Conservation (phyloP, 805 yeast species). For the Wickerhamomyces chambardii region DNA sequence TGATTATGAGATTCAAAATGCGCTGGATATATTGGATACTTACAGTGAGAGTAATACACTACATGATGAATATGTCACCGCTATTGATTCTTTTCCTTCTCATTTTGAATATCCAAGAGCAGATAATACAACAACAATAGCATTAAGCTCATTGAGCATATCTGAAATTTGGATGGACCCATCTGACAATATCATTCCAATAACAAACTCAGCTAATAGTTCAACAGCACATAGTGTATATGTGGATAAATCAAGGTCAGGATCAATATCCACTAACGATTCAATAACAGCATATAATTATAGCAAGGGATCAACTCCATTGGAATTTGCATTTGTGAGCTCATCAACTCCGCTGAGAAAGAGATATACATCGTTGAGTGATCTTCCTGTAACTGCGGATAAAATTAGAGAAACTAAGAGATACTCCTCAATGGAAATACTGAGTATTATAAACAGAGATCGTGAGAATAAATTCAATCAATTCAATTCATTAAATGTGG, state of each 20-base stretch:
- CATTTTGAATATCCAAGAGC: neutral
- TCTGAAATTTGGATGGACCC: conserved; percentile 43
- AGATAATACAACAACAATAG: neutral
- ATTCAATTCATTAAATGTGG: too few species aligned
- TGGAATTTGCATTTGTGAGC: neutral
- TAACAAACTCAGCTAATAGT: neutral
- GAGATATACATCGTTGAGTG: conserved; percentile 14
- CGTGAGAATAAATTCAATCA: neutral
- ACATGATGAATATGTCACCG: neutral
- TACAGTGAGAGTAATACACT: neutral
- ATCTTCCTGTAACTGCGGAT: conserved; percentile 9
- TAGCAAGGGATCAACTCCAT: neutral
- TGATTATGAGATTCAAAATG: neutral
- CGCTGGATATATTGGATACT: neutral
- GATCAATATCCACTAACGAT: neutral
- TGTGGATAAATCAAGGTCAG: neutral
- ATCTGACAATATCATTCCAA: conserved; percentile 10
- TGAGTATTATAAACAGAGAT: neutral
- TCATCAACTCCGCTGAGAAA: conserved; percentile 14
- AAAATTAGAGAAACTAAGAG: neutral
- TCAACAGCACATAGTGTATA: neutral
- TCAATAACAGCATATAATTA: neutral
- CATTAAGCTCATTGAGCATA: neutral
- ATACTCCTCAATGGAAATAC: neutral
- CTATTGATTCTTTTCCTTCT: neutral